Percentiles rank a stretch among this genome's conserved stretches.
Conservation (phyloP, 2,329 filamentous ascomycete genomes). For the Monilinia fructicola region DNA sequence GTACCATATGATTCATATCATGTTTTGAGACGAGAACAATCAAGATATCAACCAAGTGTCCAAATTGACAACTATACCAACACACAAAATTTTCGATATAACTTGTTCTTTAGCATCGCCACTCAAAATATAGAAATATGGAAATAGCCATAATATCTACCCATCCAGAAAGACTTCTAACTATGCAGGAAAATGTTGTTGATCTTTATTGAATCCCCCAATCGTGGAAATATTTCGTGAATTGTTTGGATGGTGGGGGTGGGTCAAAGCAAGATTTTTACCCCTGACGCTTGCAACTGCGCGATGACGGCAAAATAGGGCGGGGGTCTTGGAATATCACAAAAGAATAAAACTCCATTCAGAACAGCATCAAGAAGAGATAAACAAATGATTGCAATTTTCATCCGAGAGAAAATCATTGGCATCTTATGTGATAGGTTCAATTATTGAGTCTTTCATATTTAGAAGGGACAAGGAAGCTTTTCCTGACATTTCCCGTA, state of each 20-base stretch:
- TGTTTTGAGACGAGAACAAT: background rate
- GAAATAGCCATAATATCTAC: background rate
- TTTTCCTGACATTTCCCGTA: conserved; percentile 23
- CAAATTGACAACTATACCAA: background rate
- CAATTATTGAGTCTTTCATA: conserved; percentile 23
- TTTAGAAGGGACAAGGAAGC: conserved; percentile 22
- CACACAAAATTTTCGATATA: background rate
- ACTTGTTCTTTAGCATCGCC: background rate
- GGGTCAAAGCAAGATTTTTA: conserved; percentile 24
- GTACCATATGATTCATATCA: conserved; percentile 3
- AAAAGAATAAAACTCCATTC: background rate
- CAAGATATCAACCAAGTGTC: background rate
- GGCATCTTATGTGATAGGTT: conserved; percentile 19
- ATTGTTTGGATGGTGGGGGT: background rate
- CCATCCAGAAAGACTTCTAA: background rate
- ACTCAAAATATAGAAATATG: background rate
- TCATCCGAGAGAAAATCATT: background rate
- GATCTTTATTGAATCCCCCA: background rate
- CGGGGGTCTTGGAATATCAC: background rate
- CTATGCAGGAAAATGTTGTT: background rate
- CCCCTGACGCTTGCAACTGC: conserved; percentile 25
- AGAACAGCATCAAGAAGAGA: background rate
- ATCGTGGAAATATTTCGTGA: background rate
- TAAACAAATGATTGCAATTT: background rate
- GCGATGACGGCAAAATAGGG: conserved; percentile 22